Evolutionary conservation across 1,139 yeast species (phyloP), one percentile per base, ranked within the genome.

Genomic region (Yamadazyma oceani): DNA sequence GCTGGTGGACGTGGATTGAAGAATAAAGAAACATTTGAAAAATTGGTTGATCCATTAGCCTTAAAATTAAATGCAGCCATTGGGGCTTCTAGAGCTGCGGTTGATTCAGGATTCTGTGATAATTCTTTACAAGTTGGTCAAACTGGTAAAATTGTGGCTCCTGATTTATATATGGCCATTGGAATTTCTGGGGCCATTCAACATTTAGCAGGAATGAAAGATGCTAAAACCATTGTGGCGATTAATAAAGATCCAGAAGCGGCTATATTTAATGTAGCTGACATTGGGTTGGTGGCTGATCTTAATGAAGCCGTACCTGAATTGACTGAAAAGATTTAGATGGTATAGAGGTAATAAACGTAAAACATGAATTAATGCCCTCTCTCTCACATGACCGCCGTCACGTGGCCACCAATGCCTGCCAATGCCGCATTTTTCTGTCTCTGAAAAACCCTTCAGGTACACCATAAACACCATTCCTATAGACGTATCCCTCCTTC

Each of bases 51-150:
- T 48, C 98, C 98, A 36, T 73, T 92, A 49, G 97, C 98, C 10
- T 80, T 80, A 40, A 77, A 86, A 44, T 68, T 92, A 43, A 80
- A 82, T 41, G 98, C 97, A 2, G 97, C 96, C 36, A 85, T 92
- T 35, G 98, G 98, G 55, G 98, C 98, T 9, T 88, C 96, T 6
- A 82, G 98, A 62, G 98, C 97, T 13, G 97, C 97, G 14, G 98
- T 92, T 21, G 98, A 92, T 62, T 77, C 95, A 33, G 97, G 97
- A 0, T 89, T 79, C 61, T 90, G 96, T 56, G 97, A 92, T 59
- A 92, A 92, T 66, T 89, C 97, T n/a, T 75, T 92, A 50, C 98
- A 92, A 67, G 92, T 92, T 43, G 98, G 98, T 38, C 98, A 92
- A 68, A 92, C 98, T 10, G 98, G 98, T 55, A 92, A 92, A 61